phyloP scores from a whole-genome alignment of 805 yeast genomes.

The Candida verbasci region DNA sequence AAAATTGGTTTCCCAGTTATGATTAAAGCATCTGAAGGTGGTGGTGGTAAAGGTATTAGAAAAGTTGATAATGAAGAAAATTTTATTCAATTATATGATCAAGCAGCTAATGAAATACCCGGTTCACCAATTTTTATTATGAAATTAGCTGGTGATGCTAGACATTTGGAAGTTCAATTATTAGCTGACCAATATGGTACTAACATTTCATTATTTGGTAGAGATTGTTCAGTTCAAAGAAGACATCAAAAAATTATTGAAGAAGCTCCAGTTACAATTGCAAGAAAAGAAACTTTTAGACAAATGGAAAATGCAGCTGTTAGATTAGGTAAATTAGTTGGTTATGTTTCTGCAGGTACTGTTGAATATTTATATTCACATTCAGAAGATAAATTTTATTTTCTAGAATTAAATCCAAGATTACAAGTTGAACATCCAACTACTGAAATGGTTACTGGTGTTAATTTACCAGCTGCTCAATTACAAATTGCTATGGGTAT shows the following conservation, averaged over 20 bases:
- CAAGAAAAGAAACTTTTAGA: constrained; percentile 77
- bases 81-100: constrained; percentile 73
- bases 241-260: constrained; percentile 98
- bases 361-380: constrained; percentile 96
- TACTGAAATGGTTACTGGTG: constrained; percentile 99
- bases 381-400: constrained; percentile 91
- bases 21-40: constrained; percentile 99
- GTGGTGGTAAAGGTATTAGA: constrained; percentile 99
- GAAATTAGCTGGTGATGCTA: constrained; percentile 95
- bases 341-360: constrained; percentile 99
- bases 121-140: constrained; percentile 98
- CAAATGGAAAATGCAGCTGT: constrained; percentile 97
- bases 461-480: constrained; percentile 97
- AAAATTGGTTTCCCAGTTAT: constrained; percentile 95
- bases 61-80: constrained; percentile 84
- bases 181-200: constrained; percentile 98
- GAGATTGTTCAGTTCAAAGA: constrained; percentile 99
- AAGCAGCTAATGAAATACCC: constrained; percentile 96
- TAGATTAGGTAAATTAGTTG: constrained; percentile 92
- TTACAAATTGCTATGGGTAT: constrained; percentile 99
- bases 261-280: constrained; percentile 98
- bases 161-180: constrained; percentile 97
- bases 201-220: constrained; percentile 93
- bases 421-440: constrained; percentile 99
- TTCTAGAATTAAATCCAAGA: constrained; percentile 96